These are phyloP conservation scores for Arachis stenosperma DNA, from an alignment of 306 rosid species.

Conservation along the genomic window DNA sequence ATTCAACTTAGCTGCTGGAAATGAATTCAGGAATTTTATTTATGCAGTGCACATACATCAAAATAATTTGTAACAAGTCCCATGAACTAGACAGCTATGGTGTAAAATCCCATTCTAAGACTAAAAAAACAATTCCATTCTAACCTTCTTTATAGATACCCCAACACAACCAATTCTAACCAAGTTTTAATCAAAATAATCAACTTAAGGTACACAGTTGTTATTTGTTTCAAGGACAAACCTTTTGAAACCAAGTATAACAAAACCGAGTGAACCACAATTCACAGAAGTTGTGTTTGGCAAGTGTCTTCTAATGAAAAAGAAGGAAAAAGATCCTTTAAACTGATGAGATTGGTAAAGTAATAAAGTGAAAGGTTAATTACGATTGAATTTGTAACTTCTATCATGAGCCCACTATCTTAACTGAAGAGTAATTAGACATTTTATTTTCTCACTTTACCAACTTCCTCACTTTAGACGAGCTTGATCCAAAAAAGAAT, in stretches of 20 bases:
- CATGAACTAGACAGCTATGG: background rate
- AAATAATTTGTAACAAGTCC: conserved; percentile 15
- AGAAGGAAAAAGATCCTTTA: too few species aligned
- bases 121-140: background rate
- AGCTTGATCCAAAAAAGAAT: too few species aligned
- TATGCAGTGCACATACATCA: background rate
- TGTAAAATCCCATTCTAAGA: conserved; percentile 9
- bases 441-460: too few species aligned
- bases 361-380: too few species aligned
- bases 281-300: background rate
- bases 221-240: conserved; percentile 9
- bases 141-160: conserved; percentile 6
- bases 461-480: too few species aligned
- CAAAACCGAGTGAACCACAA: background rate
- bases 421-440: too few species aligned
- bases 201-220: conserved; percentile 19
- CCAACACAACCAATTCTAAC: conserved; percentile 11
- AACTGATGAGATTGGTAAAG: too few species aligned
- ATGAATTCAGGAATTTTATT: conserved; percentile 1
- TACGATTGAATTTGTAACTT: too few species aligned
- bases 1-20: too few species aligned
- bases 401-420: too few species aligned
- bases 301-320: too few species aligned
- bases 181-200: conserved; percentile 20
- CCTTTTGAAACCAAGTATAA: conserved; percentile 6